Base-by-base conservation (phyloP, 2,329 filamentous ascomycete genomes). In the Phialophora tarda region DNA sequence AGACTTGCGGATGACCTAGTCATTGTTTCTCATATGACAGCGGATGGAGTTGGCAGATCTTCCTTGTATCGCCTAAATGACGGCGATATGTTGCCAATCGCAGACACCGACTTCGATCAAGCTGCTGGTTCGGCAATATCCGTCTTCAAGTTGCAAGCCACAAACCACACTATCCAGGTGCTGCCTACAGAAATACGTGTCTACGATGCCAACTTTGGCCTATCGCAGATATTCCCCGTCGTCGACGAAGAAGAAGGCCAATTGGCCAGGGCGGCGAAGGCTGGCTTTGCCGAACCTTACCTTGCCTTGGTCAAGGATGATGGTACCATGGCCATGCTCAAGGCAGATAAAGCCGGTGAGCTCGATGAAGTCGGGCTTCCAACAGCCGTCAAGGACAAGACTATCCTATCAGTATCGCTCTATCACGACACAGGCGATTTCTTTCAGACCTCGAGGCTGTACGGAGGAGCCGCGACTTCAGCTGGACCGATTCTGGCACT, bases 221-320 rank as follows among this genome's bases (percentile, higher is more conserved):
- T 99, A 61, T 89, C 89, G 54, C 94, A 98, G 74, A 98, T 99
- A 62, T 85, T 97, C 58, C 92, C 93, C 0, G 92, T 98, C 85
- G 86, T 92, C 68, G 95, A 98, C 73, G 95, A 97, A 73, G 91
- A 95, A 70, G 93, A 89, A 0, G 93, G 91, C 12, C 89, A 81
- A 47, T 77, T 97, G 73, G 89, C 92, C 4, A 85, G 89, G 61
- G 89, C 95, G 50, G 81, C 93, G 54, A 90, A 88, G 73, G 90
- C 91, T 44, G 96, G 91, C 75, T 93, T 98, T 73, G 87, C 87
- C 23, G 94, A 98, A 72, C 92, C 92, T 0, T 97, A 93, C 74
- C 78, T 99, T 12, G 81, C 97, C 1, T 84, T 98, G 14, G 81
- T 97, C 23, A 86, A 92, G 64, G 92, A 97, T 70, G 93, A 99